Evolutionary conservation across 768 basidiomycete genomes (phyloP).

Genomic region (Serpula lacrymans): DNA sequence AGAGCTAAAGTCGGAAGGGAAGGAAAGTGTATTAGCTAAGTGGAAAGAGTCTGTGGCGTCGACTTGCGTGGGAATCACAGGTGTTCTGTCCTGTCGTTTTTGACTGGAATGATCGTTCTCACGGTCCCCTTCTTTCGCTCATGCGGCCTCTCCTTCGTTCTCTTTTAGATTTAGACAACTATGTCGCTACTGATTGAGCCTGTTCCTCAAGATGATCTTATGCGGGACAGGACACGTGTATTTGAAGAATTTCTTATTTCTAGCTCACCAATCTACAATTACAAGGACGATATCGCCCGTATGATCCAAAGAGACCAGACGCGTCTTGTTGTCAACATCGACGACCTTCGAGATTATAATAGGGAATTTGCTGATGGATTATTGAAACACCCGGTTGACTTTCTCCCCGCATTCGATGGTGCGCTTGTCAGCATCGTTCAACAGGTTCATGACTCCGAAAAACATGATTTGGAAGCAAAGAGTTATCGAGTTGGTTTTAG

Average conservation of each 20-base stretch:
- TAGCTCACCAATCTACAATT: constrained; percentile 68
- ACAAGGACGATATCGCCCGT: constrained; percentile 78
- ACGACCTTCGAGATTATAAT: constrained; percentile 91
- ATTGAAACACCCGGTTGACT: constrained; percentile 84
- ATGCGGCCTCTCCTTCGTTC: no score
- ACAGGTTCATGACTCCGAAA: constrained; percentile 70
- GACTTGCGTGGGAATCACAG: no score
- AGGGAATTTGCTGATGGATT: constrained; percentile 86
- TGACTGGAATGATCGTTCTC: no score
- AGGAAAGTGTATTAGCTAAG: no score
- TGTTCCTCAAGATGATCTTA: constrained; percentile 63
- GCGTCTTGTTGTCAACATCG: constrained; percentile 91
- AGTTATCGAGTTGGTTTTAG: constrained; percentile 87
- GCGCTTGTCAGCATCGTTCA: constrained; percentile 75
- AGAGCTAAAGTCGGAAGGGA: no score
- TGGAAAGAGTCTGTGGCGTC: no score
- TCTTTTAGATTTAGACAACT: no score
- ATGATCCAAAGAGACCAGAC: constrained; percentile 82
- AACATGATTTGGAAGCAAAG: constrained; percentile 79
- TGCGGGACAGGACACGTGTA: constrained; percentile 71
- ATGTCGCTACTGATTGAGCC: constrained; percentile 49
- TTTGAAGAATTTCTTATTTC: constrained; percentile 83
- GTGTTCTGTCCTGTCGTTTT: no score
- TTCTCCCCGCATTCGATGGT: constrained; percentile 84
- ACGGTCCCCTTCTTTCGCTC: background rate